A percentile compares a stretch with the other conserved stretches of the same genome.
Conservation (phyloP, 2,329 filamentous ascomycete genomes). For the Parasarocladium wereldwijsianum region DNA sequence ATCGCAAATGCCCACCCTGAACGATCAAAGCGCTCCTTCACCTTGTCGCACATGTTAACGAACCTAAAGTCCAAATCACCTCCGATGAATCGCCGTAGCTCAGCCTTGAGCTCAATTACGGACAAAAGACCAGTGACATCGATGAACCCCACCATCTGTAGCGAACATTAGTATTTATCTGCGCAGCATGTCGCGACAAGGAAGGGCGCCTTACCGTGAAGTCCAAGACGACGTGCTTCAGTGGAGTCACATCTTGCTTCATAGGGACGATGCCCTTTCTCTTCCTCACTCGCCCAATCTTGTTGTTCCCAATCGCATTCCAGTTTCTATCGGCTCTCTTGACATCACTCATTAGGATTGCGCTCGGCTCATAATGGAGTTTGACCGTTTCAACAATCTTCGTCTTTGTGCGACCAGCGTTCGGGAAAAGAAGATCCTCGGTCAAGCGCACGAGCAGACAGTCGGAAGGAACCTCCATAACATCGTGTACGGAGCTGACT, state of each 20-base stretch:
- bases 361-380: conserved; percentile 20
- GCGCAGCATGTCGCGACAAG: no score
- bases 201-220: no score
- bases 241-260: conserved; percentile 19
- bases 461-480: conserved; percentile 25
- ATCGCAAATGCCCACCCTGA: conserved; percentile 21
- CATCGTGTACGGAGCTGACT: conserved; percentile 7
- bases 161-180: no score
- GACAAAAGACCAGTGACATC: conserved; percentile 37
- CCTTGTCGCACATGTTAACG: conserved; percentile 28
- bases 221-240: conserved; percentile 36
- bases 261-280: conserved; percentile 18
- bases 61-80: conserved; percentile 30
- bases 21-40: conserved; percentile 21
- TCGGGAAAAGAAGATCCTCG: conserved; percentile 45
- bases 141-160: no score
- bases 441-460: conserved; percentile 41
- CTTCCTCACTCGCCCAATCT: conserved; percentile 28
- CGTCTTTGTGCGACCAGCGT: conserved; percentile 37
- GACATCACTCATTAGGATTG: conserved; percentile 24
- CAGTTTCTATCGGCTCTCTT: conserved; percentile 30
- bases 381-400: conserved; percentile 34
- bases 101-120: conserved; percentile 29
- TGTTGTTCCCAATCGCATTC: conserved; percentile 35
- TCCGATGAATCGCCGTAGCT: conserved; percentile 34